Evolutionary conservation across 192 early-diverging fungal species (phyloP).

Genomic region (Coemansia sp.): DNA sequence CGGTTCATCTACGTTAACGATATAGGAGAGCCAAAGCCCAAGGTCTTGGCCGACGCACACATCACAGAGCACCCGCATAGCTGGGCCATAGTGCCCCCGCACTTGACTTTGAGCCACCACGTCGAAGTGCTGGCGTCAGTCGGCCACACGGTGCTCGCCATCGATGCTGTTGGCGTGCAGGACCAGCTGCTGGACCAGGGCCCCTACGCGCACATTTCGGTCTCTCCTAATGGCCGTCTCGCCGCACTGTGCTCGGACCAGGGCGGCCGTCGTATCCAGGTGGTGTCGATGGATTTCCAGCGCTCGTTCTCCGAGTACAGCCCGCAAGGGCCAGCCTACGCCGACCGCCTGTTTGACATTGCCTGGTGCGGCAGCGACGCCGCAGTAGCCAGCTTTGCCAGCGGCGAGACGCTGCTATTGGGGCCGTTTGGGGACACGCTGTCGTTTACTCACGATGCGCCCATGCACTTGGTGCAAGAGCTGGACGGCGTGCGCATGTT

Average conservation of each 20-base stretch:
- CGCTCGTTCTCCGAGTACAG: constrained; percentile 76
- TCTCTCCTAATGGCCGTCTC: constrained; percentile 95
- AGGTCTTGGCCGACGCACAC: constrained; percentile 68
- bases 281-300: constrained; percentile 95
- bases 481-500: constrained; percentile 92
- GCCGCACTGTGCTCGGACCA: constrained; percentile 80
- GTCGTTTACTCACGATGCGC: constrained; percentile 68
- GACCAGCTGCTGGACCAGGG: constrained; percentile 87
- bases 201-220: constrained; percentile 83
- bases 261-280: constrained; percentile 81
- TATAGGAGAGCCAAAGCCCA: constrained; percentile 83
- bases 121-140: constrained; percentile 86
- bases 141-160: constrained; percentile 74
- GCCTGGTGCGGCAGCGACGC: constrained; percentile 94
- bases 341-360: constrained; percentile 15
- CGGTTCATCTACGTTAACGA: constrained; percentile 82
- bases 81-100: constrained; percentile 91
- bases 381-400: constrained; percentile 83
- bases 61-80: constrained; percentile 70
- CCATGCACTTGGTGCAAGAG: constrained; percentile 84
- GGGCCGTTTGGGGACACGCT: constrained; percentile 86
- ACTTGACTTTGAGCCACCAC: constrained; percentile 82
- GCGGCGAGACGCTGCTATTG: constrained; percentile 76
- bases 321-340: not conserved
- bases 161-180: constrained; percentile 76